Evolutionary conservation across 306 rosid genomes (phyloP).

Genomic region (Alnus rubra): DNA sequence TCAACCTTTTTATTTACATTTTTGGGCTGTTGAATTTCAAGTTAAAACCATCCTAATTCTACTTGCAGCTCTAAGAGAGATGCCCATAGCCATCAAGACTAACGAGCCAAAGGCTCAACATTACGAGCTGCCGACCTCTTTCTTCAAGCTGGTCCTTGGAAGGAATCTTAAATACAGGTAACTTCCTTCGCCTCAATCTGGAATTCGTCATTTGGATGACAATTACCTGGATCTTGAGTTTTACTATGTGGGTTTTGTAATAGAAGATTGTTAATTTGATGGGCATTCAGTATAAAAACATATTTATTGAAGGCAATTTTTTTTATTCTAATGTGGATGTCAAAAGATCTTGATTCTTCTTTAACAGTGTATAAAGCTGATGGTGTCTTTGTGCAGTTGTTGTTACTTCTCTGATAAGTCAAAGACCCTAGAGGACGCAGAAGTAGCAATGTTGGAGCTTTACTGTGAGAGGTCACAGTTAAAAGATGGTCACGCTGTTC

Average conservation of each 20-base stretch:
- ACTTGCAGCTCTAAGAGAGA: conserved; percentile 63
- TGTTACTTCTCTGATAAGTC: conserved; percentile 74
- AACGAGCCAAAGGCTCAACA: conserved; percentile 76
- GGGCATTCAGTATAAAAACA: no score
- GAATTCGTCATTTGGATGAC: no score
- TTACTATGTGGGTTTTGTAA: background rate
- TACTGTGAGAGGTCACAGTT: conserved; percentile 70
- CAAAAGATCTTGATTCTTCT: background rate
- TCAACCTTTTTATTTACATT: background rate
- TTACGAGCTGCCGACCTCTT: conserved; percentile 87
- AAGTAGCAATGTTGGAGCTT: conserved; percentile 72
- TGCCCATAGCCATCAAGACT: conserved; percentile 88
- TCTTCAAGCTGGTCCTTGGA: conserved; percentile 86
- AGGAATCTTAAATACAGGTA: conserved; percentile 83
- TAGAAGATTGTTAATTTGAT: background rate
- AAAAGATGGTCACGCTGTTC: conserved; percentile 74
- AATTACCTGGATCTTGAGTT: no score
- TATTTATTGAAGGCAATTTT: no score
- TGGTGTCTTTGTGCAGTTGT: conserved; percentile 49
- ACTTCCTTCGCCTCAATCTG: no score
- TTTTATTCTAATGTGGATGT: background rate
- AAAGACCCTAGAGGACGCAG: conserved; percentile 75
- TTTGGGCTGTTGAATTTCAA: background rate
- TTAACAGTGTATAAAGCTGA: background rate
- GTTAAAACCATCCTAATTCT: background rate